Conservation (phyloP, 352 stramenopile genomes). For the Globisporangium yorkense region DNA sequence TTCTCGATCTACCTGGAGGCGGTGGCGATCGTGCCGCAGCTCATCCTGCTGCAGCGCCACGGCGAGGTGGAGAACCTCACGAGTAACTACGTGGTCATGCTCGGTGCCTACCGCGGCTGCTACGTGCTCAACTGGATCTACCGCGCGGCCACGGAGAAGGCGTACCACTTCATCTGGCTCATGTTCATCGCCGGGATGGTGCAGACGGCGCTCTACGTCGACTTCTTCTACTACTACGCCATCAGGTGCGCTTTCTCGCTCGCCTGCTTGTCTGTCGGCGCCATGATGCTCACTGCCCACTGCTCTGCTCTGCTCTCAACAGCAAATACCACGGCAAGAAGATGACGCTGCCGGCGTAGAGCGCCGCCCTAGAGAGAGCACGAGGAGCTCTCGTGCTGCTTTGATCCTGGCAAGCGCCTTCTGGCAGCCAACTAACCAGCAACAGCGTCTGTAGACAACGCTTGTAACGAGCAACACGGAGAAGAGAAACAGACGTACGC, state of each 20-base stretch:
- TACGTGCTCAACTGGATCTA: conserved; percentile 99
- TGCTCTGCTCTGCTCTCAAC: not conserved
- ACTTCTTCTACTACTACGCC: conserved; percentile 99
- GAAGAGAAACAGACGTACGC: not conserved
- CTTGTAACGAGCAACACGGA: not conserved
- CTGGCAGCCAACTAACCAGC: no score
- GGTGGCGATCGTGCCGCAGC: conserved; percentile 98
- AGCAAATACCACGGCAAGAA: conserved; percentile 91
- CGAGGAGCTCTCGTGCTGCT: no score
- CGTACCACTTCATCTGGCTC: conserved; percentile 98
- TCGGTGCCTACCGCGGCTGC: conserved; percentile 96
- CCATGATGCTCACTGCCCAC: not conserved
- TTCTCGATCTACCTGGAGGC: conserved; percentile 99
- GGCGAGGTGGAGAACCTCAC: conserved; percentile 98
- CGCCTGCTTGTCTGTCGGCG: not conserved
- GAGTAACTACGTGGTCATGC: conserved; percentile 99
- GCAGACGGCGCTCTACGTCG: conserved; percentile 98
- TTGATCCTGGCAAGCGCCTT: no score
- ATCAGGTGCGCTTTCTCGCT: conserved; percentile 55
- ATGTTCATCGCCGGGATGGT: conserved; percentile 98
- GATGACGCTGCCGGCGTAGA: conserved; percentile 85
- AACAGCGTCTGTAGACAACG: not conserved
- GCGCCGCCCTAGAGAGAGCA: not conserved
- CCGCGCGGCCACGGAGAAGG: conserved; percentile 91
- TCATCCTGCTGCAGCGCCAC: conserved; percentile 98